phyloP scores from a whole-genome alignment of 192 early-diverging fungal species.

The Coemansia sp. region DNA sequence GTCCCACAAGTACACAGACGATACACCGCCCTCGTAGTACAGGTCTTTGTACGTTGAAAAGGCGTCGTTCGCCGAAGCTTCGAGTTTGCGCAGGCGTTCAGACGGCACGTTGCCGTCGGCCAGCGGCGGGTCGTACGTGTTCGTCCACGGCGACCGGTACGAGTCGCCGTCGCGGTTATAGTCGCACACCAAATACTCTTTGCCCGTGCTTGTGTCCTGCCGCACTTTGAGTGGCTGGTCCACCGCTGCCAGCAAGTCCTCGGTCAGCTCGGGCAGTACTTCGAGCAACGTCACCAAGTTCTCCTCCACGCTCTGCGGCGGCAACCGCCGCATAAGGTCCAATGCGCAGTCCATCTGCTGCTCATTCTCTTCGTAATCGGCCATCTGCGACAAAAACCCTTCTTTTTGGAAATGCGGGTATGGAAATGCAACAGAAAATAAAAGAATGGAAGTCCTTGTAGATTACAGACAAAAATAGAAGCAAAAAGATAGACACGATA shows the following conservation, averaged over 20 bases:
- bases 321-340: slow-evolving; percentile 96
- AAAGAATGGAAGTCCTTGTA: neutral
- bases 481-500: too few species aligned
- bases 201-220: slow-evolving; percentile 67
- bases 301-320: slow-evolving; percentile 86
- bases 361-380: slow-evolving; percentile 50
- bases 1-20: slow-evolving; percentile 97
- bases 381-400: slow-evolving; percentile 15
- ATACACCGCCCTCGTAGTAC: slow-evolving; percentile 89
- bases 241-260: slow-evolving; percentile 86
- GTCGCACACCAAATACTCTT: slow-evolving; percentile 87
- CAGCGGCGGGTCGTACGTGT: slow-evolving; percentile 87
- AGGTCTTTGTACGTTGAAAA: slow-evolving; percentile 95
- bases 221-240: slow-evolving; percentile 89
- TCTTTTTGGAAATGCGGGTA: neutral
- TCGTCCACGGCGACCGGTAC: slow-evolving; percentile 96
- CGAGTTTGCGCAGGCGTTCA: slow-evolving; percentile 79
- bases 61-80: slow-evolving; percentile 90
- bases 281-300: slow-evolving; percentile 82
- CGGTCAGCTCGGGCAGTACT: slow-evolving; percentile 80
- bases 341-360: slow-evolving; percentile 85
- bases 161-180: slow-evolving; percentile 97
- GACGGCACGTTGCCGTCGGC: slow-evolving; percentile 79
- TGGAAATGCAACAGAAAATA: neutral
- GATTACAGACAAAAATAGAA: too few species aligned